phyloP scores from a whole-genome alignment of 345 rosid species.

The Arabis hirsuta region DNA sequence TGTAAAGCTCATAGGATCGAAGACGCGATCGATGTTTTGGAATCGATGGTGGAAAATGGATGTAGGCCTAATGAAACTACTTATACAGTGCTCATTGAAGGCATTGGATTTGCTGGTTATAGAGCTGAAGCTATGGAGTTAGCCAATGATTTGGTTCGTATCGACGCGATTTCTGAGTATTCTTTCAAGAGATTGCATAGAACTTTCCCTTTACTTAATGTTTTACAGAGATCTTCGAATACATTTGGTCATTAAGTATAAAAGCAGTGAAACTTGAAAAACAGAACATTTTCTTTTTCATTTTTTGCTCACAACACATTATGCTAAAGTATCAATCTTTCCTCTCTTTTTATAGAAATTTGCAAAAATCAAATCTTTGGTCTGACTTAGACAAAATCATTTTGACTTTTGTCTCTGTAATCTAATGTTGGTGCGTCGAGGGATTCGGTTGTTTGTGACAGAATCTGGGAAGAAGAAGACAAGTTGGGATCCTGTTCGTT shows the following conservation, averaged over 20 bases:
- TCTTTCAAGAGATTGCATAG: constrained; percentile 61
- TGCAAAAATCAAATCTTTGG: no score
- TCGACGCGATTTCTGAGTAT: constrained; percentile 60
- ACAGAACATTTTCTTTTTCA: neutral
- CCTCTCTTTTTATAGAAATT: no score
- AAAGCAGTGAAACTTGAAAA: constrained; percentile 16
- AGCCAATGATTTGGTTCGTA: constrained; percentile 54
- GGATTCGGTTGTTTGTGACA: constrained; percentile 44
- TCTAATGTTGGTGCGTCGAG: constrained; percentile 27
- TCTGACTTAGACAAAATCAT: no score
- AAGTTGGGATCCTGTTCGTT: constrained; percentile 55
- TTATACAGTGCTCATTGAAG: constrained; percentile 64
- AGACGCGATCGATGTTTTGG: constrained; percentile 69
- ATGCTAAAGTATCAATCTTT: neutral
- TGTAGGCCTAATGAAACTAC: constrained; percentile 85
- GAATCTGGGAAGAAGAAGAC: constrained; percentile 26
- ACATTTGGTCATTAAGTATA: constrained; percentile 38
- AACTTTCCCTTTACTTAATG: constrained; percentile 72
- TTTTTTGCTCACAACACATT: neutral
- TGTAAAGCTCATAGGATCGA: constrained; percentile 68
- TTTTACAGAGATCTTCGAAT: constrained; percentile 53
- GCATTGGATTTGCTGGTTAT: constrained; percentile 76
- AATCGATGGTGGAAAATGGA: constrained; percentile 64
- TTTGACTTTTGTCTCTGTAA: no score
- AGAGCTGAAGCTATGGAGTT: constrained; percentile 76